These are phyloP conservation scores for Trypanosoma avium DNA, from an alignment of 208 protist genomes.

Conservation along the genomic window DNA sequence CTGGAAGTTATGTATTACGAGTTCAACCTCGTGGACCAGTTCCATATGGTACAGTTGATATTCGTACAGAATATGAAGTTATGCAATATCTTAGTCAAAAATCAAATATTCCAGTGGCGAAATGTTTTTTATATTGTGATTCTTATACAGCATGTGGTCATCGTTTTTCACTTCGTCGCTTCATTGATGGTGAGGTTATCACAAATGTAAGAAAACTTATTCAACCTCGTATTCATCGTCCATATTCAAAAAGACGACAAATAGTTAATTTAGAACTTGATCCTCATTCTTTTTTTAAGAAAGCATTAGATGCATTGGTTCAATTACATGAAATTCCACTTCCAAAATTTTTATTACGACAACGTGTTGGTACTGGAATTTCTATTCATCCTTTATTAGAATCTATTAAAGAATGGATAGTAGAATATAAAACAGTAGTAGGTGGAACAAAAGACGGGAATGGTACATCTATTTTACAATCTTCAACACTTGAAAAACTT, in stretches of 20 bases:
- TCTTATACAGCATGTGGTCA: slow-evolving; percentile 61
- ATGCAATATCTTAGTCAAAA: slow-evolving; percentile 53
- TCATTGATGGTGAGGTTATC: slow-evolving; percentile 64
- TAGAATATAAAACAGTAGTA: slow-evolving; percentile 42
- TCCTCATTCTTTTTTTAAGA: slow-evolving; percentile 56
- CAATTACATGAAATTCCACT: slow-evolving; percentile 55
- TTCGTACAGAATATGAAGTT: slow-evolving; percentile 67
- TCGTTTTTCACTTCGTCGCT: slow-evolving; percentile 70
- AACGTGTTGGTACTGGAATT: slow-evolving; percentile 1
- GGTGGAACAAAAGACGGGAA: not conserved
- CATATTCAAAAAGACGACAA: slow-evolving; percentile 63
- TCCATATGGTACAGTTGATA: slow-evolving; percentile 51
- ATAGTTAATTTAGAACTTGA: slow-evolving; percentile 62
- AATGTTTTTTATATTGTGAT: slow-evolving; percentile 69
- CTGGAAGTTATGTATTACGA: slow-evolving; percentile 70
- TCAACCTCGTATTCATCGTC: slow-evolving; percentile 64
- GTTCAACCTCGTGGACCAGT: slow-evolving; percentile 63
- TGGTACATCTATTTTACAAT: slow-evolving; percentile 28
- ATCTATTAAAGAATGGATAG: slow-evolving; percentile 38
- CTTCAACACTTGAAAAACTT: slow-evolving; percentile 40
- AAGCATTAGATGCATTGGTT: slow-evolving; percentile 39
- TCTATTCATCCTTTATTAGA: slow-evolving; percentile 43
- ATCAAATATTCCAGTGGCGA: slow-evolving; percentile 45
- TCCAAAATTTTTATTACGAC: slow-evolving; percentile 51
- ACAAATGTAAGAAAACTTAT: slow-evolving; percentile 49